Conservation (phyloP, 176 grass and related monocot genomes). For the Pontederia crassipes region DNA sequence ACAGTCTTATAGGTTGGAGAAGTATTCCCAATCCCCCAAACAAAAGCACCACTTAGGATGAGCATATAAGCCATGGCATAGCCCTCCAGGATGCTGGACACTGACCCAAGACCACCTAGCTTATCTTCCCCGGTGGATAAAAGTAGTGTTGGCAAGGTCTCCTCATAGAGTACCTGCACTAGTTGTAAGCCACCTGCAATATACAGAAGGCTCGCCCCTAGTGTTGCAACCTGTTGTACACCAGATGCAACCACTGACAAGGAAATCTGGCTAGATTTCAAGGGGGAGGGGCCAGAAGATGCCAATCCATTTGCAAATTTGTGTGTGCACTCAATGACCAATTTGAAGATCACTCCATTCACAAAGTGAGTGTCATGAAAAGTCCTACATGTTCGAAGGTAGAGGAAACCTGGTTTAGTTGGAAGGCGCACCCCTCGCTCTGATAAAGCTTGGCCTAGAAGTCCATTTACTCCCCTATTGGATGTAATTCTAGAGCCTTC, state of each 20-base stretch:
- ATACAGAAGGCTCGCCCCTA: constrained; percentile 62
- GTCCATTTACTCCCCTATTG: constrained; percentile 50
- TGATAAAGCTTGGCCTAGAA: constrained; percentile 59
- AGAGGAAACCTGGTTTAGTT: constrained; percentile 68
- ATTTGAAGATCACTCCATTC: constrained; percentile 66
- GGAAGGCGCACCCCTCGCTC: constrained; percentile 46
- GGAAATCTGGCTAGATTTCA: constrained; percentile 49
- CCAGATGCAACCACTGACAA: constrained; percentile 48
- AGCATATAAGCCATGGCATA: constrained; percentile 87
- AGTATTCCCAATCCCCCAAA: constrained; percentile 47
- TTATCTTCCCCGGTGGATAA: constrained; percentile 46
- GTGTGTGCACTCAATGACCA: constrained; percentile 59
- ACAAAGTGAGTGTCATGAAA: constrained; percentile 85
- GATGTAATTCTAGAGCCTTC: constrained; percentile 36
- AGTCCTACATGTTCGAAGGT: constrained; percentile 62
- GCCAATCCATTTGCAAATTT: constrained; percentile 61
- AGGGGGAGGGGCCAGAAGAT: constrained; percentile 34
- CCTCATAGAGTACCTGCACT: constrained; percentile 81
- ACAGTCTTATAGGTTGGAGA: constrained; percentile 36
- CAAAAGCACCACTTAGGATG: constrained; percentile 57
- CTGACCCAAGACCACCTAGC: constrained; percentile 35
- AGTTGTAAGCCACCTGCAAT: constrained; percentile 51
- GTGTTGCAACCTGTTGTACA: constrained; percentile 54
- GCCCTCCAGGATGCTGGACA: constrained; percentile 62
- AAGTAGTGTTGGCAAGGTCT: constrained; percentile 64